Conservation (phyloP, 2,329 filamentous ascomycete genomes). For the Botrytis medusae region DNA sequence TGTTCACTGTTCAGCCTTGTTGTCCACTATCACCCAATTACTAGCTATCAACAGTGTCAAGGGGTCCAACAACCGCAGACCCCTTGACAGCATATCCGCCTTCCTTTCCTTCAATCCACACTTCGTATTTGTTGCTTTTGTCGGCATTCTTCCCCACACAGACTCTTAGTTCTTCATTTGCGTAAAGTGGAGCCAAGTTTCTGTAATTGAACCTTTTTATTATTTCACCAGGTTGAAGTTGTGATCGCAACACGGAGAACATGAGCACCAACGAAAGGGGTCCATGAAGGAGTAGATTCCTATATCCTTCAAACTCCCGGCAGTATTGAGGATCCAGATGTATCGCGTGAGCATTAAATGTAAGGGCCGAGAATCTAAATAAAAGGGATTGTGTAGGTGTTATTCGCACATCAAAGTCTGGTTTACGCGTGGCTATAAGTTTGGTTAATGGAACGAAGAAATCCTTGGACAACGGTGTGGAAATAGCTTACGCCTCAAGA, state of each 20-base stretch:
- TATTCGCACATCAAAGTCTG: slow-evolving; percentile 59
- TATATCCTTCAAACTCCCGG: slow-evolving; percentile 69
- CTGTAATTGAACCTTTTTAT: slow-evolving; percentile 69
- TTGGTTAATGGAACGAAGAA: neutral
- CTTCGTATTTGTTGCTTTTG: slow-evolving; percentile 51
- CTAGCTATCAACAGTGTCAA: slow-evolving; percentile 14
- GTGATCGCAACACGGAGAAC: slow-evolving; percentile 61
- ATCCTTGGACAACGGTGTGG: slow-evolving; percentile 18
- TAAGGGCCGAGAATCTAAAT: slow-evolving; percentile 87
- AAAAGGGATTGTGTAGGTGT: slow-evolving; percentile 69
- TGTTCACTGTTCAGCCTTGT: slow-evolving; percentile 19
- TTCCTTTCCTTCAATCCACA: slow-evolving; percentile 63
- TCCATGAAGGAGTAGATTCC: slow-evolving; percentile 78
- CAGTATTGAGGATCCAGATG: slow-evolving; percentile 77
- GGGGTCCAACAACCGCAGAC: slow-evolving; percentile 39
- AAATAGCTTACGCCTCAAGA: slow-evolving; percentile 33
- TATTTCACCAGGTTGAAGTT: slow-evolving; percentile 43
- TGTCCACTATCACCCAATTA: slow-evolving; percentile 4
- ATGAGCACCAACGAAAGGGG: slow-evolving; percentile 78
- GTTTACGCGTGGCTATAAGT: slow-evolving; percentile 33
- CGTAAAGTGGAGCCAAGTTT: slow-evolving; percentile 80
- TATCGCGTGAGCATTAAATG: slow-evolving; percentile 89
- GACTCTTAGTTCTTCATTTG: slow-evolving; percentile 66
- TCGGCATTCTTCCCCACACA: slow-evolving; percentile 56
- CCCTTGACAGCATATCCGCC: slow-evolving; percentile 66